Evolutionary conservation across 2,329 filamentous ascomycete genomes (phyloP).

Genomic region (Colletotrichum ledebouriae): DNA sequence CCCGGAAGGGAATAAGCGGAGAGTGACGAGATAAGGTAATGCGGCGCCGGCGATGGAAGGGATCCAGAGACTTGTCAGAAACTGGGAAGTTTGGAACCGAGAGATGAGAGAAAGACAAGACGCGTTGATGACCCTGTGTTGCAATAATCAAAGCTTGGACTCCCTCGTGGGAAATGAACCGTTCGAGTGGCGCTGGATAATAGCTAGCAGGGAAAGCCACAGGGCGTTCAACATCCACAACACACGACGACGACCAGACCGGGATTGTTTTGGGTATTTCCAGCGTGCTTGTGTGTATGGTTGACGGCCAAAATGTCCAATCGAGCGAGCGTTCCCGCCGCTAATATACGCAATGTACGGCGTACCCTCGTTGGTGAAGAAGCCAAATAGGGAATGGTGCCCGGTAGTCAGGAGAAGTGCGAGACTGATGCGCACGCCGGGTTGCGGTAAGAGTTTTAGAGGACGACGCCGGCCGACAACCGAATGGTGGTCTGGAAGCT

Average conservation of each 20-base stretch:
- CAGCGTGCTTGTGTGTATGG: conserved; percentile 5
- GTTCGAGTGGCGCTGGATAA: conserved; percentile 29
- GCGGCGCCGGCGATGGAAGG: conserved; percentile 11
- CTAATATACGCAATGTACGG: conserved; percentile 35
- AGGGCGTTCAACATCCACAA: conserved; percentile 24
- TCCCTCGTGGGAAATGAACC: conserved; percentile 31
- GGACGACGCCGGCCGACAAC: conserved; percentile 25
- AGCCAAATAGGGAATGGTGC: conserved; percentile 9
- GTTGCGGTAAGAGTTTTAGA: conserved; percentile 6
- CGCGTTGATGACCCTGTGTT: conserved; percentile 13
- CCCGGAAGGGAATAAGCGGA: conserved; percentile 20
- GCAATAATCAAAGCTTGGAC: conserved; percentile 34
- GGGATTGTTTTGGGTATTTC: conserved; percentile 8
- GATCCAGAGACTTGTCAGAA: conserved; percentile 23
- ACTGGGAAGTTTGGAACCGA: background rate
- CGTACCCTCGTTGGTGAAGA: conserved; percentile 19
- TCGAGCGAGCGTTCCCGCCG: conserved; percentile 20
- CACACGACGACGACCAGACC: conserved; percentile 1
- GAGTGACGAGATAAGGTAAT: conserved; percentile 30
- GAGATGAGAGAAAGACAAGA: conserved; percentile 14
- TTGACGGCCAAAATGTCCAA: conserved; percentile 3
- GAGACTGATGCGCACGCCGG: conserved; percentile 3
- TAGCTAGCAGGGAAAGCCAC: conserved; percentile 31
- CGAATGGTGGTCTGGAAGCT: conserved; percentile 34
- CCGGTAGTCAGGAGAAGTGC: conserved; percentile 33